phyloP scores from a whole-genome alignment of 768 basidiomycete species.

The Russula dissimulans region DNA sequence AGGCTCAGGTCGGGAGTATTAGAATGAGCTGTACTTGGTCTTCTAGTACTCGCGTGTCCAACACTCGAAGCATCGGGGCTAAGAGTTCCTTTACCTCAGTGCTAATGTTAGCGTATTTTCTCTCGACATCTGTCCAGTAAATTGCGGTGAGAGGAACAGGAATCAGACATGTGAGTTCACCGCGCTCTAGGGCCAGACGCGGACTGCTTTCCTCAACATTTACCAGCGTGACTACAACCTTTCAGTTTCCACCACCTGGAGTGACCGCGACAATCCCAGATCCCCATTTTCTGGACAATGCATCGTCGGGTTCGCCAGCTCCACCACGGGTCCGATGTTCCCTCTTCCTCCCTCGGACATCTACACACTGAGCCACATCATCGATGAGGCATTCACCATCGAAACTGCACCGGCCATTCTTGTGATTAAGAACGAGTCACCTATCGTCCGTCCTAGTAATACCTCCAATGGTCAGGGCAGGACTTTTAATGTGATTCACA shows the following conservation, averaged over 20 bases:
- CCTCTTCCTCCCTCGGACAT: background rate
- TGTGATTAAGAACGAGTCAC: conserved; percentile 31
- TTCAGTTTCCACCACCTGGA: conserved; percentile 35
- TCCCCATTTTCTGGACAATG: conserved; percentile 34
- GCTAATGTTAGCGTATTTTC: too few species aligned
- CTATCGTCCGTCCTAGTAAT: conserved; percentile 34
- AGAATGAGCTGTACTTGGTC: too few species aligned
- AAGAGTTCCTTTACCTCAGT: too few species aligned
- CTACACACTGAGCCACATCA: conserved; percentile 4
- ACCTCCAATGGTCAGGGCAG: conserved; percentile 26
- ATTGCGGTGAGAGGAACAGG: too few species aligned
- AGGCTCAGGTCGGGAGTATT: too few species aligned
- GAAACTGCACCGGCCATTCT: conserved; percentile 32
- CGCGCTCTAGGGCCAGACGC: too few species aligned
- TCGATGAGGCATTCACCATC: conserved; percentile 24
- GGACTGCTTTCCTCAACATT: conserved; percentile 23
- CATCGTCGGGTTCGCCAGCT: conserved; percentile 38
- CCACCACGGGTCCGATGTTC: conserved; percentile 37
- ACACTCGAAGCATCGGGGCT: too few species aligned
- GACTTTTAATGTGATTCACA: conserved; percentile 37
- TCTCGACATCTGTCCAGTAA: too few species aligned
- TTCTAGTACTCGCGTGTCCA: too few species aligned
- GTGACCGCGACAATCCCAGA: conserved; percentile 27
- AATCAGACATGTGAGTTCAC: too few species aligned
- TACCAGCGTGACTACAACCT: conserved; percentile 35